Percentiles rank a stretch among this genome's conserved stretches.
These are phyloP conservation scores for Fusarium vanettenii DNA, from an alignment of 2,329 filamentous ascomycete genomes.

Conservation along the genomic window DNA sequence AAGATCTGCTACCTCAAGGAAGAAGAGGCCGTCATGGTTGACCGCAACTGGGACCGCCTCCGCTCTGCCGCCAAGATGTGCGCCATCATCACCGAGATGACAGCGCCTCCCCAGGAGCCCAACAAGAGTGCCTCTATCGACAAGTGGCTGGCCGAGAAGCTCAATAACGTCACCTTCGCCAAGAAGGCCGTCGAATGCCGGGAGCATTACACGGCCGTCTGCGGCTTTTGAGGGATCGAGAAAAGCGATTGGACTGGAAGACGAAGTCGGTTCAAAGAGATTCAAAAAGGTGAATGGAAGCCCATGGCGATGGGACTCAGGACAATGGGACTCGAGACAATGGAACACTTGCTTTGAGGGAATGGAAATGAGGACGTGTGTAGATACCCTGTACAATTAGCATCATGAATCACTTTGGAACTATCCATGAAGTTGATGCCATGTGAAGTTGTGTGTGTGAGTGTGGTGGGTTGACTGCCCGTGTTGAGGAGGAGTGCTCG, in stretches of 20 bases:
- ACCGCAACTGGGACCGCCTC: slow-evolving; percentile 43
- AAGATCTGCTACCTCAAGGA: slow-evolving; percentile 44
- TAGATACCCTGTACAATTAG: slow-evolving; percentile 4
- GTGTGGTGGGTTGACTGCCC: not conserved
- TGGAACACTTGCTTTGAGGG: not conserved
- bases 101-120: slow-evolving; percentile 37
- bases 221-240: not conserved
- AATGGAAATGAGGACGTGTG: not conserved
- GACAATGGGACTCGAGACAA: not conserved
- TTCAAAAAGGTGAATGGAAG: not conserved
- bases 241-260: not conserved
- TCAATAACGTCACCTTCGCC: slow-evolving; percentile 41
- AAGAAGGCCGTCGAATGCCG: slow-evolving; percentile 22
- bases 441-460: not conserved
- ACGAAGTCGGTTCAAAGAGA: not conserved
- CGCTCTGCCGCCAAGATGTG: slow-evolving; percentile 41
- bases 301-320: not conserved
- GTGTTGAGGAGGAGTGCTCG: not conserved
- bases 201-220: slow-evolving; percentile 5
- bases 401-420: not conserved
- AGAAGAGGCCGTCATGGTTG: slow-evolving; percentile 40
- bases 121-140: slow-evolving; percentile 11
- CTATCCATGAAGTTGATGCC: not conserved
- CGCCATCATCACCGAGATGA: slow-evolving; percentile 40
- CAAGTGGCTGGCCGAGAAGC: slow-evolving; percentile 41